Evolutionary conservation across 805 yeast genomes (phyloP).

Genomic region (Saturnispora bothae): DNA sequence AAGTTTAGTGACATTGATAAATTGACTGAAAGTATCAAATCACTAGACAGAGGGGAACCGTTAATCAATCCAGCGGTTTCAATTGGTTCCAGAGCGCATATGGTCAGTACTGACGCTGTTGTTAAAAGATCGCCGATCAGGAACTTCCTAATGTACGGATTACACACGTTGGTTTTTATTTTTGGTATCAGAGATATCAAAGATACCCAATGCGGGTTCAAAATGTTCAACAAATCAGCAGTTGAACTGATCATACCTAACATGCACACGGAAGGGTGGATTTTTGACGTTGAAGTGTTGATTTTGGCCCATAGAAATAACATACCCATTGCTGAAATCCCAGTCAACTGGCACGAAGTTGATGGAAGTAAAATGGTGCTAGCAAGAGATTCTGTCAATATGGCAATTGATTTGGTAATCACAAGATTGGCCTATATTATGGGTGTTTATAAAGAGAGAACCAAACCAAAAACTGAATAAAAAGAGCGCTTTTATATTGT

Average conservation of each 20-base stretch:
- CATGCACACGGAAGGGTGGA: conserved; percentile 97
- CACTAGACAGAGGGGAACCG: conserved; percentile 16
- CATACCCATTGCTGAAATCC: conserved; percentile 62
- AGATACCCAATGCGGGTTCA: conserved; percentile 98
- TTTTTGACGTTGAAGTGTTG: conserved; percentile 89
- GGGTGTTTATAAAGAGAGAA: conserved; percentile 52
- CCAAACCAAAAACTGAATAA: conserved; percentile 3
- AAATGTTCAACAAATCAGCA: conserved; percentile 71
- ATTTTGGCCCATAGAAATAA: conserved; percentile 65
- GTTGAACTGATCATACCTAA: conserved; percentile 63
- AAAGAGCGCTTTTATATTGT: no score
- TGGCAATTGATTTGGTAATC: conserved; percentile 90
- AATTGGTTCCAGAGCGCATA: conserved; percentile 91
- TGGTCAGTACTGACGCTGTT: conserved; percentile 93
- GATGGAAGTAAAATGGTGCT: conserved; percentile 90
- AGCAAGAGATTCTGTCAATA: conserved; percentile 79
- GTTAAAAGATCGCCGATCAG: conserved; percentile 86
- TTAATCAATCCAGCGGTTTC: conserved; percentile 46
- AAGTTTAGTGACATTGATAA: conserved; percentile 57
- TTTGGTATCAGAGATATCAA: conserved; percentile 82
- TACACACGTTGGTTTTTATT: conserved; percentile 74
- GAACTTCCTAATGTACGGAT: conserved; percentile 85
- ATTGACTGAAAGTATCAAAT: conserved; percentile 35
- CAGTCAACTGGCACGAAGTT: conserved; percentile 95
- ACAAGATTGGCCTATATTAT: conserved; percentile 80